phyloP scores from a whole-genome alignment of 495 filamentous ascomycete species.

The Acidiella bohemica region DNA sequence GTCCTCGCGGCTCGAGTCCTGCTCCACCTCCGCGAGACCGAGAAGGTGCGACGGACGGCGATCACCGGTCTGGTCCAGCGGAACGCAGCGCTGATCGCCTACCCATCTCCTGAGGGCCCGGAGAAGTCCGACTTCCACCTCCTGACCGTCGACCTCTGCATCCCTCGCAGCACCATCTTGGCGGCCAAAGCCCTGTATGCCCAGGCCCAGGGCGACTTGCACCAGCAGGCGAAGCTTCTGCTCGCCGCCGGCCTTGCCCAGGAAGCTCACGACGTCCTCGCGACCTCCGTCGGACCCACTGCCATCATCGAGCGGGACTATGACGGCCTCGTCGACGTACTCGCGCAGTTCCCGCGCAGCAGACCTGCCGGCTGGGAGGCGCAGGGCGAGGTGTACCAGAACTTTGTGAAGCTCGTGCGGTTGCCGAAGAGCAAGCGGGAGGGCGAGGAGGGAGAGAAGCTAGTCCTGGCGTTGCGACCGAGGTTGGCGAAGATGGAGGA shows the following conservation, averaged over 20 bases:
- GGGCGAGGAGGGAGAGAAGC: slow-evolving; percentile 23
- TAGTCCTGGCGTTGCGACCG: too few relatives aligned
- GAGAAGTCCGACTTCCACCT: slow-evolving; percentile 46
- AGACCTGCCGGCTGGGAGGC: slow-evolving; percentile 50
- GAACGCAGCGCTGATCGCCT: slow-evolving; percentile 23
- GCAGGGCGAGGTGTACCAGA: slow-evolving; percentile 70
- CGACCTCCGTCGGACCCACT: slow-evolving; percentile 59
- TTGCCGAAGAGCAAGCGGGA: slow-evolving; percentile 25
- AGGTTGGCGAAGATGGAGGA: slow-evolving; percentile 48
- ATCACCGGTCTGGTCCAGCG: slow-evolving; percentile 58
- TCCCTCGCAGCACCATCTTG: slow-evolving; percentile 70
- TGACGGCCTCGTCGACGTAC: slow-evolving; percentile 43
- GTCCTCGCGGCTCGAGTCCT: slow-evolving; percentile 58
- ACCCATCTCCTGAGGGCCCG: slow-evolving; percentile 32
- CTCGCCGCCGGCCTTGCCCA: slow-evolving; percentile 60
- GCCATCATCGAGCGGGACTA: slow-evolving; percentile 69
- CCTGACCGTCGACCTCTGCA: slow-evolving; percentile 45
- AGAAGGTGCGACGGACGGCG: slow-evolving; percentile 48
- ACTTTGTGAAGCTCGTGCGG: slow-evolving; percentile 53
- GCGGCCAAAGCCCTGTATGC: slow-evolving; percentile 75
- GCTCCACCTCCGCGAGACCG: slow-evolving; percentile 54
- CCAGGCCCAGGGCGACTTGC: slow-evolving; percentile 49
- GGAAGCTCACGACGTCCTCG: slow-evolving; percentile 73
- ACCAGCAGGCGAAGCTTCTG: slow-evolving; percentile 57
- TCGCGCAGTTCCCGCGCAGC: slow-evolving; percentile 49